Conservation (phyloP, 805 yeast genomes). For the Saccharomycopsis sp. region DNA sequence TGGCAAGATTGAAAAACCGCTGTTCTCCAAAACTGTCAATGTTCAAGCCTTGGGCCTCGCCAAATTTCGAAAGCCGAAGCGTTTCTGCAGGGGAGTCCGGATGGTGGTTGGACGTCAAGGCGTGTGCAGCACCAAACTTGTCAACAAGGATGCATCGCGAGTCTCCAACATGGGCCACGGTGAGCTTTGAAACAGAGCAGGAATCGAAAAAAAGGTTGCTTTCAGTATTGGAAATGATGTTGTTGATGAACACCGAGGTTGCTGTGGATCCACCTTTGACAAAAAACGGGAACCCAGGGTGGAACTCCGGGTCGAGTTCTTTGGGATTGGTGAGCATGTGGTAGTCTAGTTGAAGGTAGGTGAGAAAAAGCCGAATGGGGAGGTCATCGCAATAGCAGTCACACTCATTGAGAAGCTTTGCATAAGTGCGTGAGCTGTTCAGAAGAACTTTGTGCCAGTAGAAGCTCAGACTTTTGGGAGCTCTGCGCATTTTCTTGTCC, state of each 20-base stretch:
- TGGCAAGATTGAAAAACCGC: conserved; percentile 70
- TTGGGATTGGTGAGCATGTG: conserved; percentile 35
- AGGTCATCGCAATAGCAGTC: conserved; percentile 42
- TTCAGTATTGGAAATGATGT: conserved; percentile 28
- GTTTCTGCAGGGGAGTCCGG: conserved; percentile 75
- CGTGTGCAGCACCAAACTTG: conserved; percentile 65
- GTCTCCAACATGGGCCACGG: conserved; percentile 89
- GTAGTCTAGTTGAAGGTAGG: conserved; percentile 60
- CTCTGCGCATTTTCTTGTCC: not conserved
- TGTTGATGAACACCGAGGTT: conserved; percentile 53
- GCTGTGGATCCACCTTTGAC: conserved; percentile 85
- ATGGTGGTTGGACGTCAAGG: conserved; percentile 75
- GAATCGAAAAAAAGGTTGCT: conserved; percentile 39
- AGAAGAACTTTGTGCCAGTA: conserved; percentile 45
- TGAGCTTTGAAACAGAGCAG: conserved; percentile 54
- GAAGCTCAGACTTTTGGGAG: not conserved
- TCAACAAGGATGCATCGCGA: conserved; percentile 84
- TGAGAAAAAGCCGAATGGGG: conserved; percentile 48
- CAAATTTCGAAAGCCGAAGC: conserved; percentile 54
- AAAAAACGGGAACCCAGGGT: no score
- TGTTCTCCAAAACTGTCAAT: conserved; percentile 87
- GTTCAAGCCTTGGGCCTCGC: conserved; percentile 43
- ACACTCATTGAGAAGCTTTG: conserved; percentile 26
- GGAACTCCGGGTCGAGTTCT: conserved; percentile 9
- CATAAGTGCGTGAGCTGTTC: conserved; percentile 28